Evolutionary conservation across 345 rosid genomes (phyloP).

Genomic region (Hibiscus mutabilis): DNA sequence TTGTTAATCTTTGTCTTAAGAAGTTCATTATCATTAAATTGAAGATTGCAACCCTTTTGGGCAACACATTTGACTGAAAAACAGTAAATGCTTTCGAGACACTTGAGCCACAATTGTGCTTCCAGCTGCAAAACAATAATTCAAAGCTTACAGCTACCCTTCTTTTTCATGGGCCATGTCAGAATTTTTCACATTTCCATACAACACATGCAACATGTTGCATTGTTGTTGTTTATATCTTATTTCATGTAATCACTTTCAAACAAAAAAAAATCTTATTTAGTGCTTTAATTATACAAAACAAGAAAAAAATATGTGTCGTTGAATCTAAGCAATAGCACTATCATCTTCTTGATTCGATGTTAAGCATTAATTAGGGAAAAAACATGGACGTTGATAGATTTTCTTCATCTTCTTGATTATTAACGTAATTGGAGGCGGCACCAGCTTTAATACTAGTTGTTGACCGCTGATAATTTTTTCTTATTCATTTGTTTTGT

Average conservation of each 20-base stretch:
- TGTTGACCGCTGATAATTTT: too few relatives aligned
- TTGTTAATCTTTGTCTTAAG: not conserved
- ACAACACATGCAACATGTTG: not conserved
- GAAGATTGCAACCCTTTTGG: not conserved
- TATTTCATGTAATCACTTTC: too few relatives aligned
- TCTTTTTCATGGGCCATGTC: not conserved
- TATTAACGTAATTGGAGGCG: too few relatives aligned
- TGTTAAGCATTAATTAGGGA: not conserved
- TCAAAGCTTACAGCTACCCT: not conserved
- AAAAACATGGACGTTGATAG: not conserved
- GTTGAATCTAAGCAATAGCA: not conserved
- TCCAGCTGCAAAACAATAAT: conserved; percentile 12
- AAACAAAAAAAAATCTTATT: not conserved
- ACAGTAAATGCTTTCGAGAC: not conserved
- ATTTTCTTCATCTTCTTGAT: conserved; percentile 1
- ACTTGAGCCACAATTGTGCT: not conserved
- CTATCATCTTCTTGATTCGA: not conserved
- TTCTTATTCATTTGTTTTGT: too few relatives aligned
- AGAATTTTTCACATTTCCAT: not conserved
- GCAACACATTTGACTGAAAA: not conserved
- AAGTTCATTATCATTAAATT: not conserved
- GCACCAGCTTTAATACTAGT: too few relatives aligned
- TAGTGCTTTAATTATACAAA: not conserved
- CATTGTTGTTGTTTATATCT: not conserved
- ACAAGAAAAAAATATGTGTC: not conserved